Percentiles rank a stretch among this genome's conserved stretches.
These are phyloP conservation scores for Stagonosporopsis cucurbitacearum DNA, from an alignment of 2,329 filamentous ascomycete genomes.

Conservation along the genomic window DNA sequence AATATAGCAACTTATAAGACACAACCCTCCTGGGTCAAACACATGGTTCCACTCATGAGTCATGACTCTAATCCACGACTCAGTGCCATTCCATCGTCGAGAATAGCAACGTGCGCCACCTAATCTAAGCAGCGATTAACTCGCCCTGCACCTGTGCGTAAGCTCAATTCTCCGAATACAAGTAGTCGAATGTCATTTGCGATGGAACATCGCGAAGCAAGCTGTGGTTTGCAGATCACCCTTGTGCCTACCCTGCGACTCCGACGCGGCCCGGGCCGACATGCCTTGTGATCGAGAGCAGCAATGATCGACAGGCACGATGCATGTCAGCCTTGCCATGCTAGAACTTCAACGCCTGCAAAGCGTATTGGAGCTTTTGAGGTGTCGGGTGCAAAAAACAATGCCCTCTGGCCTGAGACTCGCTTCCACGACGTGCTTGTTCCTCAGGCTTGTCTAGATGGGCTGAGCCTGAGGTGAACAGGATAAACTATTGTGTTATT, in stretches of 20 bases:
- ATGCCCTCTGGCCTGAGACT: no score
- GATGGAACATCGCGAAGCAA: neutral
- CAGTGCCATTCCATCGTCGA: neutral
- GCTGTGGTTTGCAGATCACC: neutral
- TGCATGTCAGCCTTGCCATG: neutral
- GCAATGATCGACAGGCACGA: constrained; percentile 12
- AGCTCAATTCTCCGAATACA: neutral
- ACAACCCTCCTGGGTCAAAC: neutral
- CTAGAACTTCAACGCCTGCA: neutral
- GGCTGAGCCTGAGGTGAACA: no score
- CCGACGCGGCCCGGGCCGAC: constrained; percentile 6
- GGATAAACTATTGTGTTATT: no score
- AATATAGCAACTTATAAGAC: neutral
- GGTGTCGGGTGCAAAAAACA: no score
- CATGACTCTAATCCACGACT: neutral
- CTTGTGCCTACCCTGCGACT: neutral
- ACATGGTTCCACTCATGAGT: neutral
- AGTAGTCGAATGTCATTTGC: neutral
- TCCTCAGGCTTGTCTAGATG: no score
- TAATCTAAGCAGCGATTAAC: neutral
- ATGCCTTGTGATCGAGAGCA: neutral
- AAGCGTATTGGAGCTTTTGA: no score
- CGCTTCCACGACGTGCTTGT: no score
- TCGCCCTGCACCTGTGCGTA: neutral
- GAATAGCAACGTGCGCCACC: neutral